A percentile compares a stretch with the other conserved stretches of the same genome.
Evolutionary conservation across 2,329 filamentous ascomycete species (phyloP).

Genomic region (Penicillium sp.): DNA sequence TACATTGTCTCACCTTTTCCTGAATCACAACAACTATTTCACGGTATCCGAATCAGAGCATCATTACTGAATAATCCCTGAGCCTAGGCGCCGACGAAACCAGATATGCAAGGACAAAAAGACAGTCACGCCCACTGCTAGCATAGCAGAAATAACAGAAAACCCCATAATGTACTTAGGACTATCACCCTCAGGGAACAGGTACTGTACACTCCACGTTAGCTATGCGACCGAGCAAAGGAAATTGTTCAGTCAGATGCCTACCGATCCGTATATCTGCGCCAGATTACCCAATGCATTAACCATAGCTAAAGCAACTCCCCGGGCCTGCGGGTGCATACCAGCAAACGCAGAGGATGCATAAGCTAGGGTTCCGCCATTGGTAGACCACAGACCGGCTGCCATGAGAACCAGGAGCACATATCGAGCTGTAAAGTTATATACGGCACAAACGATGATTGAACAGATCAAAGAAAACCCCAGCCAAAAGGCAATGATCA

Average conservation of each 20-base stretch:
- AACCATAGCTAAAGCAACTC: conserved; percentile 55
- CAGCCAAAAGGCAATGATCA: conserved; percentile 56
- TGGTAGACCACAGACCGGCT: conserved; percentile 57
- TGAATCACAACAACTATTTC: background rate
- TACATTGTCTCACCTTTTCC: background rate
- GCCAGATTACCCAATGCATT: conserved; percentile 60
- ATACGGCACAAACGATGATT: conserved; percentile 49
- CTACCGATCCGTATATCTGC: conserved; percentile 55
- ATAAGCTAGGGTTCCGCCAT: conserved; percentile 56
- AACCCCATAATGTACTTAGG: conserved; percentile 2
- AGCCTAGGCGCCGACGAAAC: background rate
- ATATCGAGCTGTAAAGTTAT: conserved; percentile 58
- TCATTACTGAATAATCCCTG: background rate
- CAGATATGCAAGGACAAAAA: conserved; percentile 1
- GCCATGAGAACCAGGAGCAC: conserved; percentile 61
- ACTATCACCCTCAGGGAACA: conserved; percentile 41
- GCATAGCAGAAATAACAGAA: conserved; percentile 2
- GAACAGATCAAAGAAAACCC: conserved; percentile 41
- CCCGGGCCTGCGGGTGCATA: conserved; percentile 55
- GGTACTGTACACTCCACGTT: conserved; percentile 38
- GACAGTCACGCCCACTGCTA: background rate
- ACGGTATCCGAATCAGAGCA: background rate
- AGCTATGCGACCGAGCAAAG: background rate
- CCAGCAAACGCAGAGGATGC: conserved; percentile 56
- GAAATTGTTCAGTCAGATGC: background rate